A percentile compares a stretch with the other conserved stretches of the same genome.
phyloP scores from a whole-genome alignment of 305 asterid genomes.

The Striga hermonthica region DNA sequence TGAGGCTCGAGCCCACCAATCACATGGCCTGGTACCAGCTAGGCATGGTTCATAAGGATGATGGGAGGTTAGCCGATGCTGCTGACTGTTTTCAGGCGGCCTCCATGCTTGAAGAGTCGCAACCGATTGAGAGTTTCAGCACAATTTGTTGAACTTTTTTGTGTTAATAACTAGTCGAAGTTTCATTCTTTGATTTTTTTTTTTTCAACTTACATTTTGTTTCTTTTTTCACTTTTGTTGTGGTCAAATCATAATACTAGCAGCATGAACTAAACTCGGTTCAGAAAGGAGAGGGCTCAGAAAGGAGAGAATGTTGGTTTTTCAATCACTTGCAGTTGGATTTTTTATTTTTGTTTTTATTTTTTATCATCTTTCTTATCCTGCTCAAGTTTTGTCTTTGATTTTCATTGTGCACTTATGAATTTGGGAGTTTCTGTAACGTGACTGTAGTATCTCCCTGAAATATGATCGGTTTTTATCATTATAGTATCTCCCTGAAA shows the following conservation, averaged over 20 bases:
- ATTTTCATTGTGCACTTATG: no score
- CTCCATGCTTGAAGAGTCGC: constrained; percentile 84
- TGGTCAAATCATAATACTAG: neutral
- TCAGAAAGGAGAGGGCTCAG: no score
- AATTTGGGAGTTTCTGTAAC: no score
- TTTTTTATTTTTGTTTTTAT: no score
- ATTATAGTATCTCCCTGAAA: no score
- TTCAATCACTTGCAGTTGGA: no score
- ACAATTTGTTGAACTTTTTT: constrained; percentile 44
- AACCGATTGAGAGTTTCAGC: constrained; percentile 80
- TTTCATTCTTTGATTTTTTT: constrained; percentile 58
- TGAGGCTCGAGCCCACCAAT: constrained; percentile 80
- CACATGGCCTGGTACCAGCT: constrained; percentile 79
- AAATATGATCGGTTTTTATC: no score
- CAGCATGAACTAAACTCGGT: neutral
- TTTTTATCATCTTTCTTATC: no score
- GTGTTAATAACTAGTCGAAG: neutral
- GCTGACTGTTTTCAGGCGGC: constrained; percentile 99
- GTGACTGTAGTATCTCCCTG: no score
- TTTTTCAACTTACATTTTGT: constrained; percentile 25
- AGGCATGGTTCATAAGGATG: constrained; percentile 81
- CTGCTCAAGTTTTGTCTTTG: no score
- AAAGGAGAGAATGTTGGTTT: no score
- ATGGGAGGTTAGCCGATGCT: constrained; percentile 81
- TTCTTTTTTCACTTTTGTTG: neutral